These are phyloP conservation scores for Diddensiella santjacobensis DNA, from an alignment of 805 yeast genomes.

Conservation along the genomic window DNA sequence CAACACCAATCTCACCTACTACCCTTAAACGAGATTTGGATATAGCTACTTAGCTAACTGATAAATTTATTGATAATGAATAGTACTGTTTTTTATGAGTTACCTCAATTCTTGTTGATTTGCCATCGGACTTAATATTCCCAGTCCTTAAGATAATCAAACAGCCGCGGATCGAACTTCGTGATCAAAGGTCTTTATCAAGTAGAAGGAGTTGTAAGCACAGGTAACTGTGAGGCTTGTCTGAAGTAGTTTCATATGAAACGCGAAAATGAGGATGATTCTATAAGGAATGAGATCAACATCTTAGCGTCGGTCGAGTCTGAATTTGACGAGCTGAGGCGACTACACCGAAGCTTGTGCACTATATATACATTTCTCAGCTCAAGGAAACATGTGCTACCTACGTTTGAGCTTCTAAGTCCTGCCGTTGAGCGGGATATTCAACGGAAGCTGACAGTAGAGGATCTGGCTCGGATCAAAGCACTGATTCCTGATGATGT, in stretches of 20 bases:
- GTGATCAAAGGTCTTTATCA: no score
- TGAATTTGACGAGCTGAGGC: conserved; percentile 8
- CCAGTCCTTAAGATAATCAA: no score
- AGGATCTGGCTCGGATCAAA: conserved; percentile 63
- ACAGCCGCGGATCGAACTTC: no score
- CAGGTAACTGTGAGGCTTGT: no score
- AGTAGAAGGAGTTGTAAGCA: no score
- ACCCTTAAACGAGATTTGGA: background rate
- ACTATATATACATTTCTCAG: conserved; percentile 61
- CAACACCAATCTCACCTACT: background rate
- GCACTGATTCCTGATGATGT: conserved; percentile 65
- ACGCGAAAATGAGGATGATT: no score
- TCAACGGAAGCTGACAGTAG: conserved; percentile 34
- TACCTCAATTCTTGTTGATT: no score
- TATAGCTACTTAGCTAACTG: background rate
- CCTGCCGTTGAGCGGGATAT: conserved; percentile 51
- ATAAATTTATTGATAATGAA: background rate
- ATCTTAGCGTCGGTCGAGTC: no score
- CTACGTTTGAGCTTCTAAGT: conserved; percentile 52
- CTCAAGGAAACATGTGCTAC: conserved; percentile 51
- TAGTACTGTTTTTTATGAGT: background rate
- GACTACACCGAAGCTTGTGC: conserved; percentile 17
- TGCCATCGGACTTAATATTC: no score
- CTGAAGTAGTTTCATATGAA: no score
- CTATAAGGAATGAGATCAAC: no score